phyloP scores from a whole-genome alignment of 2,329 filamentous ascomycete species.

The Aspergillus pseudotamarii region DNA sequence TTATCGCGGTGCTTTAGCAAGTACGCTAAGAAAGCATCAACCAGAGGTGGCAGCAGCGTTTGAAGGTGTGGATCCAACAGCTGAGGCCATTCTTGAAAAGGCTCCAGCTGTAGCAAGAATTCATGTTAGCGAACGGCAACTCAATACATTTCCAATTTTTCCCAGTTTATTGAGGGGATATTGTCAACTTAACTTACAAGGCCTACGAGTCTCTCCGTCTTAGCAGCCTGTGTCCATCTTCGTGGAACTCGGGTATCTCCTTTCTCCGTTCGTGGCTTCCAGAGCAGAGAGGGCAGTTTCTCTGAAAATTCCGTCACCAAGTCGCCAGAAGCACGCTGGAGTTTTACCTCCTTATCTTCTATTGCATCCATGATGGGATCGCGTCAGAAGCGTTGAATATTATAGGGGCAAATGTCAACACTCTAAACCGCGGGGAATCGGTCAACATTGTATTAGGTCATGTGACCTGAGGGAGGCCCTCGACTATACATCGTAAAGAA shows the following conservation, averaged over 20 bases:
- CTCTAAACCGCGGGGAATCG: constrained; percentile 22
- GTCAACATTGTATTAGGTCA: constrained; percentile 11
- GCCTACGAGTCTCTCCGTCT: constrained; percentile 42
- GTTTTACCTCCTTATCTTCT: constrained; percentile 49
- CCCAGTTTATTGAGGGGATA: constrained; percentile 1
- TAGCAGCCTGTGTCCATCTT: constrained; percentile 41
- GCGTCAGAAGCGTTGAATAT: neutral
- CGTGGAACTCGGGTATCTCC: constrained; percentile 34
- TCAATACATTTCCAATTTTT: constrained; percentile 10
- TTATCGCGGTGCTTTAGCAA: constrained; percentile 50
- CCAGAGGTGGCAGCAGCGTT: constrained; percentile 71
- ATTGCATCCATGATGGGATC: constrained; percentile 45
- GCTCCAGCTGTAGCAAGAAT: constrained; percentile 63
- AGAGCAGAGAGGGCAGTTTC: constrained; percentile 47
- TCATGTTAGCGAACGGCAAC: neutral
- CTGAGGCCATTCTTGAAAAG: constrained; percentile 94
- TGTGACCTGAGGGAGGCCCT: constrained; percentile 11
- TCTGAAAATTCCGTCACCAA: constrained; percentile 45
- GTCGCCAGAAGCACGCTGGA: constrained; percentile 50
- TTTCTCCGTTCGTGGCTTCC: constrained; percentile 34
- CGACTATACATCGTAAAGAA: neutral
- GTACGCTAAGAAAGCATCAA: constrained; percentile 73
- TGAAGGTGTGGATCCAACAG: constrained; percentile 83
- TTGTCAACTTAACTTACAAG: constrained; percentile 43
- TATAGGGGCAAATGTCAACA: constrained; percentile 8